phyloP scores from a whole-genome alignment of 495 filamentous ascomycete genomes.

The Aspergillus taichungensis region DNA sequence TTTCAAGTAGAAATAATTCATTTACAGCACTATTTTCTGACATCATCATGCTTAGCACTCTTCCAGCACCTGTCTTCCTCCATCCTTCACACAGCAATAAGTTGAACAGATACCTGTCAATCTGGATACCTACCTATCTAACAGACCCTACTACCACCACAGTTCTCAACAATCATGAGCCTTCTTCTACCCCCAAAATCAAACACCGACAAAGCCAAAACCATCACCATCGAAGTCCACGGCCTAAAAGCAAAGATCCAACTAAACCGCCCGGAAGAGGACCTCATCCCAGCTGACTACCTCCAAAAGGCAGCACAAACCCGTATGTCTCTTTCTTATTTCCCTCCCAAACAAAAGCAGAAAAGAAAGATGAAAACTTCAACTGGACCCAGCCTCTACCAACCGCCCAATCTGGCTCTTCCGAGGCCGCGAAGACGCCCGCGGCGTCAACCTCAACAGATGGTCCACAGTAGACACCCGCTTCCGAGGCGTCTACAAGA shows the following conservation, averaged over 20 bases:
- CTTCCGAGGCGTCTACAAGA: conserved; percentile 21
- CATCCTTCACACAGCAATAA: no score
- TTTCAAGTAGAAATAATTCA: no score
- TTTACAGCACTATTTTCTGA: no score
- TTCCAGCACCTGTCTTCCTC: no score
- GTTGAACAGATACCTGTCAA: no score
- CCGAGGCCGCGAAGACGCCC: conserved; percentile 12
- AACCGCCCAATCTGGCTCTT: conserved; percentile 22
- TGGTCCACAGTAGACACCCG: conserved; percentile 24
- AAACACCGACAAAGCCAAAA: background rate
- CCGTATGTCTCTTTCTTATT: conserved; percentile 7
- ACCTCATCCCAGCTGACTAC: conserved; percentile 17
- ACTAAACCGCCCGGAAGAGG: conserved; percentile 12
- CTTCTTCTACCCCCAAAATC: no score
- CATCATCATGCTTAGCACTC: no score
- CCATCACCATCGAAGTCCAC: conserved; percentile 13
- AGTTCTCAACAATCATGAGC: no score
- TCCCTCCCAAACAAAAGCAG: background rate
- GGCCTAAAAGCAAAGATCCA: conserved; percentile 16
- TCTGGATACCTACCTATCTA: no score
- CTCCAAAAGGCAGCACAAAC: conserved; percentile 14
- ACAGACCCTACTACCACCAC: no score
- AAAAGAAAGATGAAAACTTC: background rate
- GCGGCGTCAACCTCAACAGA: conserved; percentile 9
- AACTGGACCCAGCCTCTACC: no score